Evolutionary conservation across 441 rosid genomes (phyloP).

Genomic region (Codiaeum variegatum): DNA sequence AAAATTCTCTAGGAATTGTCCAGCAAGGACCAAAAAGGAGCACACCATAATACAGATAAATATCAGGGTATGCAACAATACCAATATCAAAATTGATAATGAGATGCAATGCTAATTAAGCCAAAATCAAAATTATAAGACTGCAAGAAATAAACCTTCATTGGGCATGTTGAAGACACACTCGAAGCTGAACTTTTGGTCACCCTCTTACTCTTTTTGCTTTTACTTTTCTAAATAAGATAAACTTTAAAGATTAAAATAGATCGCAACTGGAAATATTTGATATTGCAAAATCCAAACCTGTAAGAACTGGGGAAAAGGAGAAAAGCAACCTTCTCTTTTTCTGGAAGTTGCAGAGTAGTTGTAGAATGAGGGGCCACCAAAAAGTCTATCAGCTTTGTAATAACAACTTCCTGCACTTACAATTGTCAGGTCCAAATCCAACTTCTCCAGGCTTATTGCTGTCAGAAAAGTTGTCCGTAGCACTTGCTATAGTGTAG

Average conservation of each 20-base stretch:
- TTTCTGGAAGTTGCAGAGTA: conserved; percentile 53
- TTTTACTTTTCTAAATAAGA: conserved; percentile 48
- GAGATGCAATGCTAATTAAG: not conserved
- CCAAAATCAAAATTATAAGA: not conserved
- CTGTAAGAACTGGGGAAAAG: not conserved
- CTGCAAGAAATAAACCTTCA: conserved; percentile 42
- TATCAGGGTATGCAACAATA: too few species aligned
- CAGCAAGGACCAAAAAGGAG: conserved; percentile 36
- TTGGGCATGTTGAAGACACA: conserved; percentile 46
- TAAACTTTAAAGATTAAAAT: conserved; percentile 13
- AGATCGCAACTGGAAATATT: not conserved
- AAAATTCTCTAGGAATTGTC: conserved; percentile 40
- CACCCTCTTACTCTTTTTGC: conserved; percentile 69
- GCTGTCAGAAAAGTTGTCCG: conserved; percentile 39
- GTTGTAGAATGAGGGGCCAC: conserved; percentile 72
- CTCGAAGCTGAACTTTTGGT: conserved; percentile 46
- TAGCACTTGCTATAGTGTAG: conserved; percentile 47
- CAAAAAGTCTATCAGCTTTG: conserved; percentile 75
- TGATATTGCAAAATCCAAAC: not conserved
- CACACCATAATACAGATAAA: not conserved
- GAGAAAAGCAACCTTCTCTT: conserved; percentile 46
- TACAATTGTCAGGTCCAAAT: conserved; percentile 53
- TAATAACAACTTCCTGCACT: conserved; percentile 72
- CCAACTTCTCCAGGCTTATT: conserved; percentile 86
- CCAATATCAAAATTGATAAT: too few species aligned